Conservation (phyloP, 2,329 filamentous ascomycete species). For the Cordyceps pruinosa region DNA sequence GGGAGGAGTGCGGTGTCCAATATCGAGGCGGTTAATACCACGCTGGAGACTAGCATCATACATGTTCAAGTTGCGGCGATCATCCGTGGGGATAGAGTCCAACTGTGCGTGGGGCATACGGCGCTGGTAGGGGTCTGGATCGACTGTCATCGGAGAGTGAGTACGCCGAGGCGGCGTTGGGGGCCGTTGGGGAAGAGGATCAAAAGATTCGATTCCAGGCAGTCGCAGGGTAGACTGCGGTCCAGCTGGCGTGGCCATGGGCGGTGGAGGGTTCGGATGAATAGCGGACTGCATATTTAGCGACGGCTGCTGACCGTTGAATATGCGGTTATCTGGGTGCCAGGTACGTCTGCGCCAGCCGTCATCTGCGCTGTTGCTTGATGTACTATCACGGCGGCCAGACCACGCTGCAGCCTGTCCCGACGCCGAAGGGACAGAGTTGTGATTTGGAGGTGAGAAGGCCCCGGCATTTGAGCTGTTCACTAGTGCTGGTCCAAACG, state of each 20-base stretch:
- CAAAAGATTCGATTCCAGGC: constrained; percentile 89
- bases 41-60: constrained; percentile 63
- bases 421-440: constrained; percentile 54
- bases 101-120: constrained; percentile 21
- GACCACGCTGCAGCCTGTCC: constrained; percentile 29
- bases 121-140: constrained; percentile 41
- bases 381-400: constrained; percentile 56
- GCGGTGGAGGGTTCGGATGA: constrained; percentile 48
- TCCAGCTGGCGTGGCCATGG: constrained; percentile 38
- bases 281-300: constrained; percentile 62
- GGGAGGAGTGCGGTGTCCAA: constrained; percentile 45
- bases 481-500: constrained; percentile 45
- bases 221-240: constrained; percentile 59
- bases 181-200: constrained; percentile 60
- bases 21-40: constrained; percentile 59
- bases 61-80: constrained; percentile 45
- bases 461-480: constrained; percentile 49
- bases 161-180: constrained; percentile 56
- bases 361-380: constrained; percentile 56
- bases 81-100: constrained; percentile 32
- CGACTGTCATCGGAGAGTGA: constrained; percentile 72
- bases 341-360: constrained; percentile 81
- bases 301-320: constrained; percentile 60
- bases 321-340: constrained; percentile 72
- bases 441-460: constrained; percentile 51